Evolutionary conservation across 2,329 filamentous ascomycete species (phyloP).

Genomic region (Alternaria sp.): DNA sequence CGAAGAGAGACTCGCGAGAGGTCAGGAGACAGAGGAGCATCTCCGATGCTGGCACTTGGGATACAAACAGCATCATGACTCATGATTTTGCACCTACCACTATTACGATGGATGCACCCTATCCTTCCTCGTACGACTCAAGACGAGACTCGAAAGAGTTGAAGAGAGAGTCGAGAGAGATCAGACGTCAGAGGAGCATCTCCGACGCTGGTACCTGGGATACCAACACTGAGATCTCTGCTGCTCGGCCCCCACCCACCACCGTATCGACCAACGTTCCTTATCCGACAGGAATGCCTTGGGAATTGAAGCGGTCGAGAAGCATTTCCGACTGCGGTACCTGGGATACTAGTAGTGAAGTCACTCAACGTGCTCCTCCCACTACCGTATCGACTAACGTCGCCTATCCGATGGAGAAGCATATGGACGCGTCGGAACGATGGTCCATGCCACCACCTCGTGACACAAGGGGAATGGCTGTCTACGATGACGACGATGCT

Average conservation of each 20-base stretch:
- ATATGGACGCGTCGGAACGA: constrained; percentile 2
- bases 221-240: constrained; percentile 13
- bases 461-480: not conserved
- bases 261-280: constrained; percentile 20
- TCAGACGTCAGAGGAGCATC: constrained; percentile 13
- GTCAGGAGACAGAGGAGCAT: constrained; percentile 22
- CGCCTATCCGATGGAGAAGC: constrained; percentile 2
- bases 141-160: constrained; percentile 20
- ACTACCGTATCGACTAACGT: constrained; percentile 18
- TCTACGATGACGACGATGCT: not conserved
- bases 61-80: constrained; percentile 35
- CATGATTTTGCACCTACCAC: constrained; percentile 24
- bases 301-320: constrained; percentile 10
- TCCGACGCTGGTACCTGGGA: constrained; percentile 21
- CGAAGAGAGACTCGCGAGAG: constrained; percentile 16
- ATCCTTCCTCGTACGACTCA: constrained; percentile 8
- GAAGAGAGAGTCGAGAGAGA: constrained; percentile 16
- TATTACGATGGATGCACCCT: constrained; percentile 22
- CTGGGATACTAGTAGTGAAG: constrained; percentile 18
- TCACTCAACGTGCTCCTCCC: constrained; percentile 13
- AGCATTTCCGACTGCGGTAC: constrained; percentile 15
- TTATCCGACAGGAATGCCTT: constrained; percentile 7
- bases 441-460: constrained; percentile 7
- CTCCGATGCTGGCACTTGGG: constrained; percentile 38
- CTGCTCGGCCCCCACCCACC: constrained; percentile 10